A percentile compares a stretch with the other conserved stretches of the same genome.
Conservation (phyloP, 441 rosid species). For the Euphorbia schlechtendalii region DNA sequence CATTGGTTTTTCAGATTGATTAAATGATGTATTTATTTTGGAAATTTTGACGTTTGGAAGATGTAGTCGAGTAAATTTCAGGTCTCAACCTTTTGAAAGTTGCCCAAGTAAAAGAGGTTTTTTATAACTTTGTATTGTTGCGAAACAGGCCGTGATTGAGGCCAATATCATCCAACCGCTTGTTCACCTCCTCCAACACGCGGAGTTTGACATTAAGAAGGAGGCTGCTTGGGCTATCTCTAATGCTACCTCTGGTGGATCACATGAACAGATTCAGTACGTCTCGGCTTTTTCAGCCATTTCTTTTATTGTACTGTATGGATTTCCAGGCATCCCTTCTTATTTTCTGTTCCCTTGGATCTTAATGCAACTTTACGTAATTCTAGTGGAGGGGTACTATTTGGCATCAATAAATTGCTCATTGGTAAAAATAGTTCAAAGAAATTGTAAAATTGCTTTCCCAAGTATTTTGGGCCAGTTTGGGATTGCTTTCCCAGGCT, state of each 20-base stretch:
- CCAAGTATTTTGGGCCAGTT: no score
- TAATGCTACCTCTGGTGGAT: slow-evolving; percentile 82
- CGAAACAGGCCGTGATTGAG: slow-evolving; percentile 57
- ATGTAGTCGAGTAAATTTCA: no score
- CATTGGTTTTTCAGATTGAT: background rate
- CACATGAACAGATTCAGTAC: slow-evolving; percentile 84
- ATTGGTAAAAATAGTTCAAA: background rate
- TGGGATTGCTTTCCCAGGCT: no score
- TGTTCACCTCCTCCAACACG: slow-evolving; percentile 67
- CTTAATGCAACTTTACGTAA: no score
- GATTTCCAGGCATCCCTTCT: background rate
- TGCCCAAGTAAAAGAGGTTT: no score
- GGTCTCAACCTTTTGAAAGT: no score
- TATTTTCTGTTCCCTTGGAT: background rate
- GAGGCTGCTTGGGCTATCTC: slow-evolving; percentile 92
- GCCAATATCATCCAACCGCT: slow-evolving; percentile 57
- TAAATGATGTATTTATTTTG: background rate
- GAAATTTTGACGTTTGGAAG: background rate
- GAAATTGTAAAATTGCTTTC: background rate
- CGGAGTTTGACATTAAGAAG: slow-evolving; percentile 87
- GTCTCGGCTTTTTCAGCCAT: background rate
- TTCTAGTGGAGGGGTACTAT: no score
- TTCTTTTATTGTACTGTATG: no score
- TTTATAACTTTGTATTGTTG: no score
- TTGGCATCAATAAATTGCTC: background rate